Conservation (phyloP, 202 grass and related monocot species). For the Zizania palustris region DNA sequence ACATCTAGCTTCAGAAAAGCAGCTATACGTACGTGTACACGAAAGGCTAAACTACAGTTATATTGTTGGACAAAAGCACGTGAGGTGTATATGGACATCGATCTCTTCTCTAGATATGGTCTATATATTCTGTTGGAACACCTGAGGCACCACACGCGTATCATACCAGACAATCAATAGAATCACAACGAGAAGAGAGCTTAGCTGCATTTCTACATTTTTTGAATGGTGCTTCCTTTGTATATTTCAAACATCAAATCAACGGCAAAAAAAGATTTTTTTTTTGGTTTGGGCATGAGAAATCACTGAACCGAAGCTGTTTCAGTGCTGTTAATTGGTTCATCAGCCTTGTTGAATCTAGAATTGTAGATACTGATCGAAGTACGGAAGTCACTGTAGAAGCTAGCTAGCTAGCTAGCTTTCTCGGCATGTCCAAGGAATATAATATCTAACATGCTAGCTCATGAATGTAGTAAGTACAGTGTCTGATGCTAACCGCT, state of each 20-base stretch:
- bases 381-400: too few relatives aligned
- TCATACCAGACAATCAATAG: too few relatives aligned
- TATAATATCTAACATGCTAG: too few relatives aligned
- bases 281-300: neutral
- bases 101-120: neutral
- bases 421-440: too few relatives aligned
- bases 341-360: neutral
- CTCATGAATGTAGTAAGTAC: constrained; percentile 3
- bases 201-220: too few relatives aligned
- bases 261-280: neutral
- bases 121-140: neutral
- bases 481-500: constrained; percentile 27
- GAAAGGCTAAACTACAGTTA: constrained; percentile 20
- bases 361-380: too few relatives aligned
- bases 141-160: too few relatives aligned
- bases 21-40: constrained; percentile 28
- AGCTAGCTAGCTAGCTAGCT: too few relatives aligned
- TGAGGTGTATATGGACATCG: neutral
- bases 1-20: constrained; percentile 28
- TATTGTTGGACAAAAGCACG: constrained; percentile 4
- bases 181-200: too few relatives aligned
- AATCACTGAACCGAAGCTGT: neutral
- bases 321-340: neutral
- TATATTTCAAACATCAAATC: neutral
- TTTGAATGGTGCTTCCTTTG: too few relatives aligned